Base-by-base conservation (phyloP, 2,329 filamentous ascomycete genomes). In the Leptographium lundbergii region DNA sequence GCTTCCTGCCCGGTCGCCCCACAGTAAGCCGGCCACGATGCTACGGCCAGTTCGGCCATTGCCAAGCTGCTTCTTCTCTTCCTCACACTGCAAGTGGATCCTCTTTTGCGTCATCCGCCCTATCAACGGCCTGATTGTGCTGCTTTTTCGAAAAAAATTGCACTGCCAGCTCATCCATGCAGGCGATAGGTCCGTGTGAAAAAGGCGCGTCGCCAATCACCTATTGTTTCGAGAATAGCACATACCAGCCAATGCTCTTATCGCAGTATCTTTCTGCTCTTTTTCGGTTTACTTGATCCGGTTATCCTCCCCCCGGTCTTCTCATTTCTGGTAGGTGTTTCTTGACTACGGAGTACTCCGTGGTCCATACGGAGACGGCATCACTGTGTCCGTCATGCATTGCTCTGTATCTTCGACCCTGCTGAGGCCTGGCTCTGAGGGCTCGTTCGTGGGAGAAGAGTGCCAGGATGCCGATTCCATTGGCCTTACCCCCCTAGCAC, bases 91-190 rank as follows among this genome's bases (percentile, higher is more conserved):
- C 14, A 56, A 57, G 56, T 57, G 56, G 56, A 51, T n/a, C 45
- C 45, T 14, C 1, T 11, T 17, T 29, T 19, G 6, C 22, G 5
- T 22, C 6, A 19, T 36, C 27, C 56, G 24, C 10, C 56, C 56
- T 57, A 57, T 57, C 56, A 57, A 14, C 11, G 7, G 14, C 6
- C 25, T 34, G 14, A 27, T 24, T 24, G 45, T 22, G 54, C 32
- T 17, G 24, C 22, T 5, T 45, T 7, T 27, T 19, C n/a, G 17
- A 3, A 48, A 50, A 56, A 32, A n/a, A 32, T 39, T 57, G 47
- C 59, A 57, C 14, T 68, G 68, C 72, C 73, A 75, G 70, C 73
- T 66, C 73, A 75, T 69, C 72, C 69, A 61, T 74, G 73, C 73
- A 74, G 63, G 53, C 34, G 51, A 54, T 19, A 17, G 27, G n/a